Evolutionary conservation across 2,329 filamentous ascomycete species (phyloP).

Genomic region (Leptosphaerulina australis): DNA sequence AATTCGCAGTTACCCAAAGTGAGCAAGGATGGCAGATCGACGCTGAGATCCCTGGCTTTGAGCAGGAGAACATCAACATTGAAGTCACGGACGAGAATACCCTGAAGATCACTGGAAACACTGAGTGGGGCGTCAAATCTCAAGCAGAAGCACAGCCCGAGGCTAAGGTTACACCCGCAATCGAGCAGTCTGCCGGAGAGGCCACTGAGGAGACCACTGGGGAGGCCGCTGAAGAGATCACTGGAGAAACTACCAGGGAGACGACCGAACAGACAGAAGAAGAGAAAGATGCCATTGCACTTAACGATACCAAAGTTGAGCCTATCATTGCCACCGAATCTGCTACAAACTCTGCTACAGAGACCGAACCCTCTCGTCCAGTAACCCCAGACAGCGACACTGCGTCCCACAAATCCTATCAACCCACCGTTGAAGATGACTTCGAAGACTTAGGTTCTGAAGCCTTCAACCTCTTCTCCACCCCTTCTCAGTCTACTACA

Average conservation of each 20-base stretch:
- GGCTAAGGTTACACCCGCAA: background rate
- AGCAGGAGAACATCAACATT: conserved; percentile 45
- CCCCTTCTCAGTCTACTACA: conserved; percentile 19
- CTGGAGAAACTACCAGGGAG: background rate
- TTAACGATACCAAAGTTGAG: too few relatives aligned
- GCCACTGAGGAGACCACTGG: background rate
- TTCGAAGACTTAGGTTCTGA: conserved; percentile 45
- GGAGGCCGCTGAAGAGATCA: background rate
- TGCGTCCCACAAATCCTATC: conserved; percentile 42
- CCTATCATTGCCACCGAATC: conserved; percentile 2
- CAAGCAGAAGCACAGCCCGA: conserved; percentile 18
- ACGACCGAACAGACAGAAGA: conserved; percentile 9
- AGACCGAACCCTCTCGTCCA: conserved; percentile 18
- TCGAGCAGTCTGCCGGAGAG: conserved; percentile 1
- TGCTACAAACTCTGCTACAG: conserved; percentile 4
- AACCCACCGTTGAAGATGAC: conserved; percentile 46
- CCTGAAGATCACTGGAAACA: conserved; percentile 42
- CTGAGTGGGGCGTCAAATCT: conserved; percentile 26
- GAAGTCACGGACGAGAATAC: conserved; percentile 45
- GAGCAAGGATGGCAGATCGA: conserved; percentile 42
- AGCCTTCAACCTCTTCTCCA: conserved; percentile 36
- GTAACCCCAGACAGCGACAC: conserved; percentile 38
- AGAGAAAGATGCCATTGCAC: conserved; percentile 28
- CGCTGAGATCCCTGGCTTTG: conserved; percentile 42
- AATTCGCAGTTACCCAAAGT: conserved; percentile 39